Evolutionary conservation across 305 asterid genomes (phyloP), one percentile per base, ranked within the genome.

Genomic region (Andrographis paniculata): DNA sequence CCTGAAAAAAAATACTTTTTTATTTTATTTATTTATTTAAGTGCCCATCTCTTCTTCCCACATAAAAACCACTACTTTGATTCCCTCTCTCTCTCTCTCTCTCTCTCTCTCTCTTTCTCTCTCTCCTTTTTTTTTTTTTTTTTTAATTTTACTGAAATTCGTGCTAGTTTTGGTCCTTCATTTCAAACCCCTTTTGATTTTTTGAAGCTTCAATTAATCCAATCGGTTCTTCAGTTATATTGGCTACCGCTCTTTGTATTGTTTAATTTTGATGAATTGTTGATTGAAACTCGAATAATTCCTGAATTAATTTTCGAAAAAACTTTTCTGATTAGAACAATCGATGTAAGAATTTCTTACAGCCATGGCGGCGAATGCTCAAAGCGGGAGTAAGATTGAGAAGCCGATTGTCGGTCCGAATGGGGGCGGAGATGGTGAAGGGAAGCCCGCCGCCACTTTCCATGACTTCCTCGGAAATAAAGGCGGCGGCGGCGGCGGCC

Each of bases 281-380:
- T 14, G 36, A 27, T 16, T 17, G 47, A 30, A 56, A n/a, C n/a
- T n/a, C n/a, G n/a, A n/a, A n/a, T n/a, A n/a, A n/a, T n/a, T n/a
- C n/a, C n/a, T n/a, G n/a, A n/a, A n/a, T n/a, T n/a, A n/a, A n/a
- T n/a, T n/a, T n/a, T n/a, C n/a, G n/a, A n/a, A n/a, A n/a, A n/a
- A n/a, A n/a, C n/a, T n/a, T n/a, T n/a, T n/a, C n/a, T n/a, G n/a
- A n/a, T n/a, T n/a, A n/a, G n/a, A n/a, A n/a, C n/a, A n/a, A n/a
- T n/a, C n/a, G n/a, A n/a, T n/a, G n/a, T n/a, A n/a, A n/a, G n/a
- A n/a, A n/a, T n/a, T n/a, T n/a, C n/a, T n/a, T n/a, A n/a, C n/a
- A n/a, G n/a, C n/a, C n/a, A n/a, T n/a, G n/a, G 83, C 83, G 96
- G 96, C 94, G 78, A 84, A 80, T 54, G 79, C 69, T 58, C 75